phyloP scores from a whole-genome alignment of 208 protist species.

The Trypanosoma scelopori region DNA sequence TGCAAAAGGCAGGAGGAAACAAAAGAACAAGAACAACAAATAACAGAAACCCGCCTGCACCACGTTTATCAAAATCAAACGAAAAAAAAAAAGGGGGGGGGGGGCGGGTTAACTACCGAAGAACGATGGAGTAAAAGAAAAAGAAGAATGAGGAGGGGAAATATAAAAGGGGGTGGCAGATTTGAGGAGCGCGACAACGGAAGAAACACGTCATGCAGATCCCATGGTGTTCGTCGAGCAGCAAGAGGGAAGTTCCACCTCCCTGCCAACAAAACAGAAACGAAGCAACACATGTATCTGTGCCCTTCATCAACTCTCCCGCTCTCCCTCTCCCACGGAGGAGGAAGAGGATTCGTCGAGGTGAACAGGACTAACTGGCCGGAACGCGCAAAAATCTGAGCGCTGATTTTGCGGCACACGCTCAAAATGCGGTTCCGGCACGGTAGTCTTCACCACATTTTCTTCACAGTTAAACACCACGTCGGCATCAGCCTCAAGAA shows the following conservation, averaged over 20 bases:
- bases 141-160: background rate
- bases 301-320: no score
- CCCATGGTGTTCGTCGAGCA: background rate
- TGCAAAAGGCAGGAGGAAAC: no score
- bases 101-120: no score
- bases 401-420: conserved; percentile 80
- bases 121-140: background rate
- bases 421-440: conserved; percentile 43
- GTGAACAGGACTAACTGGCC: conserved; percentile 64
- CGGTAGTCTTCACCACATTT: conserved; percentile 13
- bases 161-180: background rate
- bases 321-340: conserved; percentile 6
- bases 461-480: conserved; percentile 47
- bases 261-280: no score
- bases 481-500: conserved; percentile 43
- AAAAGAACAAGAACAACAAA: no score
- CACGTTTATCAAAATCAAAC: no score
- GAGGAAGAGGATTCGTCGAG: conserved; percentile 39
- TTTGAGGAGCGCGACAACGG: no score
- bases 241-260: no score
- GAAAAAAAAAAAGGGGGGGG: no score
- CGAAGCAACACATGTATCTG: no score
- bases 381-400: conserved; percentile 39
- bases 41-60: no score
- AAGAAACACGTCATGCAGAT: no score